Percentiles rank a stretch among this genome's conserved stretches.
These are phyloP conservation scores for Russula ochroleuca DNA, from an alignment of 768 basidiomycete genomes.

Conservation along the genomic window DNA sequence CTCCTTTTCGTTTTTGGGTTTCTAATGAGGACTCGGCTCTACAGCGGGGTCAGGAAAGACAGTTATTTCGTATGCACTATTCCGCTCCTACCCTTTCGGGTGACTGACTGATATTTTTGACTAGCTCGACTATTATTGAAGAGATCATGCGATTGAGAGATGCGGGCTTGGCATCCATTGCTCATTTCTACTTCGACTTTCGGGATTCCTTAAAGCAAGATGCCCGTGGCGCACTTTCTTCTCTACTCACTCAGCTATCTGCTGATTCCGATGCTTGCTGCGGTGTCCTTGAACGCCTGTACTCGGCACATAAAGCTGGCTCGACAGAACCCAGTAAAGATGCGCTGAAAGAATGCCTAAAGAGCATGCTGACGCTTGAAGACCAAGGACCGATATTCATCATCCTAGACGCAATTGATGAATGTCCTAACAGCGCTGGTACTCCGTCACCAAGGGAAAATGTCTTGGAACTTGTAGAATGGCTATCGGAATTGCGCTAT, in stretches of 20 bases:
- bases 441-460: neutral
- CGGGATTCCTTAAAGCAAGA: neutral
- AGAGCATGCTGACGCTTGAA: neutral
- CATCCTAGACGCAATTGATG: neutral
- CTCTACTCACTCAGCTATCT: neutral
- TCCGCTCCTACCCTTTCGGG: no score
- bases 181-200: neutral
- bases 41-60: slow-evolving; percentile 1
- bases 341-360: neutral
- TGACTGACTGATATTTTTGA: neutral
- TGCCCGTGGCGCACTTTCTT: neutral
- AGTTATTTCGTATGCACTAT: neutral
- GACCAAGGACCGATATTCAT: neutral
- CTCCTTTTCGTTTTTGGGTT: neutral
- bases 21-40: neutral
- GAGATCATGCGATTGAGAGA: neutral
- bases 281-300: neutral
- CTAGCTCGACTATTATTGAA: slow-evolving; percentile 1
- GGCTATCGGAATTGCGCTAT: neutral
- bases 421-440: neutral
- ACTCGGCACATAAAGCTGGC: neutral
- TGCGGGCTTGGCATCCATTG: neutral
- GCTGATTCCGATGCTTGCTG: neutral
- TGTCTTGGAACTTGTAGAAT: neutral
- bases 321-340: neutral